These are phyloP conservation scores for Starmera stellimalicola DNA, from an alignment of 1,139 yeast genomes.

Conservation along the genomic window DNA sequence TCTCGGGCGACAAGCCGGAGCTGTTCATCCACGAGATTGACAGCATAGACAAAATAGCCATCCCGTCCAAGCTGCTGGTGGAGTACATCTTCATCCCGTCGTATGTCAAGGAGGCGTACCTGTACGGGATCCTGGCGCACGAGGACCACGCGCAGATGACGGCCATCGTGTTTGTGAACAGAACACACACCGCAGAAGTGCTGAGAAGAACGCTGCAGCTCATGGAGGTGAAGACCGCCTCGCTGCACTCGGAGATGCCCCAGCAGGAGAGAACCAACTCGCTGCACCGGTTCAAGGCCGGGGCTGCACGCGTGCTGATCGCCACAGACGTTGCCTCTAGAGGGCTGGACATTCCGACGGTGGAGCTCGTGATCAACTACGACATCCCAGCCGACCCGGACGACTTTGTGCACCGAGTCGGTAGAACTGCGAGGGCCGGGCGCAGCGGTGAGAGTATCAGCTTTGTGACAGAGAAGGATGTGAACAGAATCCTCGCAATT, in stretches of 20 bases:
- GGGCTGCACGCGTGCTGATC: slow-evolving; percentile 82
- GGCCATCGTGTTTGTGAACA: slow-evolving; percentile 81
- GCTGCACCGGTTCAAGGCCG: slow-evolving; percentile 85
- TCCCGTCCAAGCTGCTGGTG: slow-evolving; percentile 64
- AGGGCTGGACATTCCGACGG: slow-evolving; percentile 94
- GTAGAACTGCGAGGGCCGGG: slow-evolving; percentile 99
- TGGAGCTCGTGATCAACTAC: slow-evolving; percentile 78
- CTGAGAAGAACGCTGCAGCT: slow-evolving; percentile 66
- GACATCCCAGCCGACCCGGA: slow-evolving; percentile 97
- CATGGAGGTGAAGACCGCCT: slow-evolving; percentile 73
- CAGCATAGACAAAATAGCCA: slow-evolving; percentile 55
- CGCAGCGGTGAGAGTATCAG: slow-evolving; percentile 62
- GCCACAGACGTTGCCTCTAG: slow-evolving; percentile 97
- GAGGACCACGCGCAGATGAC: slow-evolving; percentile 57
- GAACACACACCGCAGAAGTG: slow-evolving; percentile 84
- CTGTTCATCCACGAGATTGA: slow-evolving; percentile 81
- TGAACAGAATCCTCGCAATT: slow-evolving; percentile 70
- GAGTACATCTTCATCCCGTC: slow-evolving; percentile 57
- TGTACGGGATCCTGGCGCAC: slow-evolving; percentile 56
- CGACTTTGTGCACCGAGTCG: slow-evolving; percentile 95
- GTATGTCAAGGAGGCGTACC: slow-evolving; percentile 83
- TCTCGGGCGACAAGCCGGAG: slow-evolving; percentile 49
- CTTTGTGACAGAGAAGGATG: slow-evolving; percentile 78
- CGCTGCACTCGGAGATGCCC: slow-evolving; percentile 91
- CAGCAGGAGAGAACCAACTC: slow-evolving; percentile 88